Evolutionary conservation across 2,329 filamentous ascomycete species (phyloP), one percentile per base, ranked within the genome.

Genomic region (Bisporella sp.): DNA sequence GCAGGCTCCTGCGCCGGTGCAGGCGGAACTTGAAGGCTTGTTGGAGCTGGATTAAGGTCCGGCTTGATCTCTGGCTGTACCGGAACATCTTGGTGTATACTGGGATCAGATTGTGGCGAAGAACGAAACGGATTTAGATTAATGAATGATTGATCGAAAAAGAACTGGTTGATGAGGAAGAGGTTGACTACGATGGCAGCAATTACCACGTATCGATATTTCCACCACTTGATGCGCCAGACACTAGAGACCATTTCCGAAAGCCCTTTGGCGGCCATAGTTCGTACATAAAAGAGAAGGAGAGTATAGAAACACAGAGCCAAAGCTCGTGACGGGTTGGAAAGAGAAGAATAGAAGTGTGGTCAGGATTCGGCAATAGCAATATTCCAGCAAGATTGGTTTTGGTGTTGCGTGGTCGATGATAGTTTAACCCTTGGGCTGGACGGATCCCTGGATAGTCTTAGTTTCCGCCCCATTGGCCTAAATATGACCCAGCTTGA

Each of bases 201-300:
- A 21, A 60, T 28, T 41, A 60, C 9, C 4, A 58, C 32, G n/a
- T 55, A 60, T 37, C 58, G 56, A 40, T 59, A 60, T 43, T 57
- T 60, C 53, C 52, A 56, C 58, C 55, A 60, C 46, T 57, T 57
- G 47, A 59, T 57, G 46, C 56, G 57, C 52, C 52, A 49, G 37
- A 57, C 52, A 42, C 52, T 53, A 48, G 47, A 52, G 33, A 62
- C 53, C 57, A 61, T 59, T 6, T 59, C 59, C 48, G 51, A 51
- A 12, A 53, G 31, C n/a, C 44, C 42, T 40, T 59, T 51, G 31
- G 52, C 44, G 5, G n/a, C 11, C 47, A 49, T 49, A 33, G 6
- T 49, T 7, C 21, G 21, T 21, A 21, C 21, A 21, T 21, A 21
- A 21, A 21, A 21, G 21, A 21, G 21, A 21, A 21, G 21, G 21